Base-by-base conservation (phyloP, 83 land plant species). In the Thuja plicata region DNA sequence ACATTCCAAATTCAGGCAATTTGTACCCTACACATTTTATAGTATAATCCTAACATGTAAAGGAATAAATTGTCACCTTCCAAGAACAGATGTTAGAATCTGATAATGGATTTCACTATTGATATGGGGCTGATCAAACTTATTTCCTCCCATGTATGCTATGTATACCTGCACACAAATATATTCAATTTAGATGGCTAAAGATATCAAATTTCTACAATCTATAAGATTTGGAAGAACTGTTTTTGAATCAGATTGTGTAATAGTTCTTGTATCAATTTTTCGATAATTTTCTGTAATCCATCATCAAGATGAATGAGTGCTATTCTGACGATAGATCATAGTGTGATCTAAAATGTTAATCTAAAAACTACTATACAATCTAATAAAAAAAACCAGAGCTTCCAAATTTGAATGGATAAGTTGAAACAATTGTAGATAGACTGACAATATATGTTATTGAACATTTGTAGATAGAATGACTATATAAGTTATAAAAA, bases 141-240 rank as follows among this genome's bases (percentile, higher is more conserved):
- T 88, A 78, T 77, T 89, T 90, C 43, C 86, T 80, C 95, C 95
- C 87, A 94, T 91, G 87, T 94, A 94, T 19, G 91, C 95, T 43
- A 94, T 90, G 86, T 94, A 90, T 43, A 94, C 93, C 95, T 94
- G 92, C 60, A 90, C 8, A 62, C 32, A 24, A 27, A 66, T 66
- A 66, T 66, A 66, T 27, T 32, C 73, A 66, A 27, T 38, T 43
- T 5, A 43, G 45, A 43, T 43, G 45, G 3, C 4, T 43, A 43
- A 43, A 43, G 45, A 43, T 5, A 43, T 43, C 4, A 43, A 43
- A 5, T 1, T 43, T 3, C 45, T 43, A 43, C 45, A 43, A 43
- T 43, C 45, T 43, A 5, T 43, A 1, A 43, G 45, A 43, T 43
- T 43, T 43, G 45, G 3, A 43, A 3, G 45, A 43, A 43, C 3